A percentile compares a stretch with the other conserved stretches of the same genome.
Evolutionary conservation across 352 stramenopile genomes (phyloP).

Genomic region (Phytopythium sindhum): DNA sequence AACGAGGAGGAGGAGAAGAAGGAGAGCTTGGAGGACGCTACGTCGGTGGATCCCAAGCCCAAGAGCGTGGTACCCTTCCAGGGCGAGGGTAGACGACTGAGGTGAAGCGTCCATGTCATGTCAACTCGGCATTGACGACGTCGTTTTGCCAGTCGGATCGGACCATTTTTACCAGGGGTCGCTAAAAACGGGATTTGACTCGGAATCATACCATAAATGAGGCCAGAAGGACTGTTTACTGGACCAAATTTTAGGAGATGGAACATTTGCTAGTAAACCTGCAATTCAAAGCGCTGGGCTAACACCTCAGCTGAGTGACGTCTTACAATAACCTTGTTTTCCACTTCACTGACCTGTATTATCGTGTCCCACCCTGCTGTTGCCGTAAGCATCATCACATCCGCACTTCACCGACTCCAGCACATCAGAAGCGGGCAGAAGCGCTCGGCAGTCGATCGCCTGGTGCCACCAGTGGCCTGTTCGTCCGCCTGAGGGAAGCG

Average conservation of each 20-base stretch:
- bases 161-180: not conserved
- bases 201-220: too few species aligned
- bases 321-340: not conserved
- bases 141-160: not conserved
- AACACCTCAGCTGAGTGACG: not conserved
- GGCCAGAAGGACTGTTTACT: too few species aligned
- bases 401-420: not conserved
- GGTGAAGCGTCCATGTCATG: constrained; percentile 23
- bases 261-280: too few species aligned
- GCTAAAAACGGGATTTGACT: too few species aligned
- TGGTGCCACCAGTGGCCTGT: not conserved
- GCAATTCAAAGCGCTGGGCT: too few species aligned
- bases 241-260: too few species aligned
- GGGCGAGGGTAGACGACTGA: constrained; percentile 54
- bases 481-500: not conserved
- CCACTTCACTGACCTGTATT: not conserved
- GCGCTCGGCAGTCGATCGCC: not conserved
- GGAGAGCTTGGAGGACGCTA: constrained; percentile 25
- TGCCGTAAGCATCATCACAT: constrained; percentile 4
- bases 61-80: constrained; percentile 55
- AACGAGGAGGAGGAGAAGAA: constrained; percentile 43
- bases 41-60: constrained; percentile 21
- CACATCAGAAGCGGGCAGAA: too few species aligned
- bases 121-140: not conserved
- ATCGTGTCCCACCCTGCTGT: not conserved